Evolutionary conservation across 139 green algal genomes (phyloP).

Genomic region (Ulvella scutata): DNA sequence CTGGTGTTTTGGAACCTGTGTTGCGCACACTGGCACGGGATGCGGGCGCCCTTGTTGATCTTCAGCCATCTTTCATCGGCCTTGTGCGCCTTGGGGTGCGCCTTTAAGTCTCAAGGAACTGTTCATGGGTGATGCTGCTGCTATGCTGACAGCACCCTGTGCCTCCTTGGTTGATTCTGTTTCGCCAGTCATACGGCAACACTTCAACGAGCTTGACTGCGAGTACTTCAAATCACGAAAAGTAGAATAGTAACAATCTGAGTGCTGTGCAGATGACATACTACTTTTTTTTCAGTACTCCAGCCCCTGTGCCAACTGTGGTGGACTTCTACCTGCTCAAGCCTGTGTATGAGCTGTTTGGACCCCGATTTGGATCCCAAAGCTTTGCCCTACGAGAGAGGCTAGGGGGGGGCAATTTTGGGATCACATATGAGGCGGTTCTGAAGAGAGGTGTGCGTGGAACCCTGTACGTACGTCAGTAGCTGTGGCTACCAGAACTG

Average conservation of each 20-base stretch:
- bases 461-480: not conserved
- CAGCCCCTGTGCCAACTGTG: constrained; percentile 38
- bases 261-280: constrained; percentile 23
- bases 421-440: constrained; percentile 45
- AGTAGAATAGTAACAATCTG: not conserved
- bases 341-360: constrained; percentile 23
- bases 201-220: not conserved
- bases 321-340: constrained; percentile 63
- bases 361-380: not conserved
- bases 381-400: constrained; percentile 37
- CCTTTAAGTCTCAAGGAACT: not conserved
- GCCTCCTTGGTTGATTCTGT: not conserved
- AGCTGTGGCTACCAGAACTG: not conserved
- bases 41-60: not conserved
- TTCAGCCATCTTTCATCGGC: not conserved
- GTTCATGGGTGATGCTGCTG: not conserved
- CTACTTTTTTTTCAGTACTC: constrained; percentile 30
- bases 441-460: not conserved
- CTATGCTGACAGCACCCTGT: not conserved
- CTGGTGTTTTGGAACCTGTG: not conserved
- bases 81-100: not conserved
- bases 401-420: constrained; percentile 81
- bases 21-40: not conserved
- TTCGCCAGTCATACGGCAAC: too few species aligned
- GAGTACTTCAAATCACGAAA: not conserved